Conservation (phyloP, 768 basidiomycete species). For the Macrocybe gigantea region DNA sequence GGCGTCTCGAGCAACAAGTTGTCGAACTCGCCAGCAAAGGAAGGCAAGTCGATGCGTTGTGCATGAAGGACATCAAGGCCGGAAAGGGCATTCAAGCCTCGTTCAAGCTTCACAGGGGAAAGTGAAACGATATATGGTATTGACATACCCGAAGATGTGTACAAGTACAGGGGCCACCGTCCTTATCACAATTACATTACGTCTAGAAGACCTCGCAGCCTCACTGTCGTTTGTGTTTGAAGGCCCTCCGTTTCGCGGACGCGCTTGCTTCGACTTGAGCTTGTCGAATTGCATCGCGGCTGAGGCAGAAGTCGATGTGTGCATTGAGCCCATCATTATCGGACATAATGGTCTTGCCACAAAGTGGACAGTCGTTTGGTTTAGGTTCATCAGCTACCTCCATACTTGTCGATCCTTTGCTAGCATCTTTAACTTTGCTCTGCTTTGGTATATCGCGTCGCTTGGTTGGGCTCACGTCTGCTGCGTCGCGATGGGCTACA, state of each 20-base stretch:
- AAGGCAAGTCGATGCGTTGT: conserved; percentile 60
- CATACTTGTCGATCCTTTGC: too few species aligned
- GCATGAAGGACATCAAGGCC: conserved; percentile 67
- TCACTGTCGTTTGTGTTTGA: too few species aligned
- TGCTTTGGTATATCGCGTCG: too few species aligned
- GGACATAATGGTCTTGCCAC: conserved; percentile 49
- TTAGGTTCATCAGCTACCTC: conserved; percentile 6
- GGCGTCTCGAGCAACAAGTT: conserved; percentile 45
- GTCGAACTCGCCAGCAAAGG: conserved; percentile 51
- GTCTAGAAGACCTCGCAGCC: too few species aligned
- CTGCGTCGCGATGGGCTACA: too few species aligned
- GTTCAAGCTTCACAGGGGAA: conserved; percentile 73
- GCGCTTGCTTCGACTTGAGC: conserved; percentile 38
- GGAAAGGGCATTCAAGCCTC: conserved; percentile 72
- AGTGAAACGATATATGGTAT: conserved; percentile 15
- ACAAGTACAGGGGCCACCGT: not conserved
- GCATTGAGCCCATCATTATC: conserved; percentile 78
- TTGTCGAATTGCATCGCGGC: conserved; percentile 67
- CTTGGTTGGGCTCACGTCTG: too few species aligned
- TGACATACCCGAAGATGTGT: not conserved
- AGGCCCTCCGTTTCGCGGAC: not conserved
- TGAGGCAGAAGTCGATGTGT: conserved; percentile 89
- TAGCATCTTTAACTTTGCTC: too few species aligned
- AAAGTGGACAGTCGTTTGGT: conserved; percentile 67
- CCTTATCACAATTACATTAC: not conserved